A percentile compares a stretch with the other conserved stretches of the same genome.
These are phyloP conservation scores for Cyberlindnera bimundalis DNA, from an alignment of 805 yeast genomes.

Conservation along the genomic window DNA sequence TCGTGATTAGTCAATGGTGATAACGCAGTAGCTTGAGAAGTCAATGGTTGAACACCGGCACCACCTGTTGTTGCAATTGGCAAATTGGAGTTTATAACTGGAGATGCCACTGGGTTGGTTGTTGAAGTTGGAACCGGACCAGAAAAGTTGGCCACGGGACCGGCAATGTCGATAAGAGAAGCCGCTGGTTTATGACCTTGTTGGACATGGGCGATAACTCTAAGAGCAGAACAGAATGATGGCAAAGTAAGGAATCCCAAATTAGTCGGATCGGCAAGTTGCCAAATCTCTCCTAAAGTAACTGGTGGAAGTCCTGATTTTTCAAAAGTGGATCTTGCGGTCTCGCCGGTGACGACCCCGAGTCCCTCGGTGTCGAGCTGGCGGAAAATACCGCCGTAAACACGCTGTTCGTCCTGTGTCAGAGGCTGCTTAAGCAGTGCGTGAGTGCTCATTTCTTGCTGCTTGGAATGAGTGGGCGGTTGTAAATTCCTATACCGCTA, in stretches of 20 bases:
- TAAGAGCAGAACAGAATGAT: slow-evolving; percentile 82
- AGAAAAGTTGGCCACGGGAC: slow-evolving; percentile 63
- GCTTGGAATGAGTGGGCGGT: no score
- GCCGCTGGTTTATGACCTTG: slow-evolving; percentile 57
- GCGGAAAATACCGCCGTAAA: slow-evolving; percentile 72
- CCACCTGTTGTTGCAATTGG: not conserved
- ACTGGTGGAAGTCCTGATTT: slow-evolving; percentile 80
- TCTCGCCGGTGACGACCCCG: slow-evolving; percentile 86
- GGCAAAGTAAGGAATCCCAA: slow-evolving; percentile 77
- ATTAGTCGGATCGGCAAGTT: slow-evolving; percentile 84
- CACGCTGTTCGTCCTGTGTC: slow-evolving; percentile 70
- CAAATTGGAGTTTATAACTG: no score
- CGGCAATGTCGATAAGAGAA: slow-evolving; percentile 51
- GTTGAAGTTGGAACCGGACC: slow-evolving; percentile 8
- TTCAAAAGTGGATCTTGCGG: slow-evolving; percentile 78
- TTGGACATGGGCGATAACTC: slow-evolving; percentile 88
- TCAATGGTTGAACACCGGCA: slow-evolving; percentile 19
- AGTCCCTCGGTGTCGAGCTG: slow-evolving; percentile 73
- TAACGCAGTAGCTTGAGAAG: slow-evolving; percentile 30
- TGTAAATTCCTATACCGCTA: no score
- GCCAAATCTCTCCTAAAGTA: slow-evolving; percentile 89
- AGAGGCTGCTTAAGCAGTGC: slow-evolving; percentile 34
- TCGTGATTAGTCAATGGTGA: slow-evolving; percentile 58
- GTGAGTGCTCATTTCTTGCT: slow-evolving; percentile 8
- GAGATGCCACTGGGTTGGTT: not conserved